Conservation (phyloP, 2,329 filamentous ascomycete genomes). For the Amauroascus verrucosus region DNA sequence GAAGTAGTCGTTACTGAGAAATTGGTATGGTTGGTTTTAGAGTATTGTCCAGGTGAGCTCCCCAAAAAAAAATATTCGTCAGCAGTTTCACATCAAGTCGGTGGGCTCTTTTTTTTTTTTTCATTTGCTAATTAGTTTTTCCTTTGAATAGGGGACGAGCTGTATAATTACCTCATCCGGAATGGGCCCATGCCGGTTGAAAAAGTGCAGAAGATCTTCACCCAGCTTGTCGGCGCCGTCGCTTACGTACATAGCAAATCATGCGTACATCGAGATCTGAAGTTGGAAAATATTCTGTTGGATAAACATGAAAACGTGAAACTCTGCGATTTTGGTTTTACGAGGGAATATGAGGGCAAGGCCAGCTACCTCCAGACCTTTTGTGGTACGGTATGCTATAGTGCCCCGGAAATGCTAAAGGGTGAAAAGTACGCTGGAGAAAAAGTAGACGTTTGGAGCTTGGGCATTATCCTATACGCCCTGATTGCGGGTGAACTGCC, state of each 20-base stretch:
- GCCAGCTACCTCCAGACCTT: constrained; percentile 93
- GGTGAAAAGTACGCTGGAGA: constrained; percentile 96
- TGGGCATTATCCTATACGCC: constrained; percentile 82
- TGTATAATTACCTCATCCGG: constrained; percentile 89
- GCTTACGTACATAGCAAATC: constrained; percentile 89
- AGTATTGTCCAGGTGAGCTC: constrained; percentile 77
- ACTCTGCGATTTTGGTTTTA: constrained; percentile 95
- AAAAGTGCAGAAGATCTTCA: constrained; percentile 92
- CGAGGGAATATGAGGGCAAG: constrained; percentile 90
- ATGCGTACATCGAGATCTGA: constrained; percentile 92
- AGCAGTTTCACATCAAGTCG: no score
- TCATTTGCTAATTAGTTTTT: no score
- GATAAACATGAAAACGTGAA: constrained; percentile 98
- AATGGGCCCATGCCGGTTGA: constrained; percentile 72
- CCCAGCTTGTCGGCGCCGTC: constrained; percentile 89
- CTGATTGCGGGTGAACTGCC: constrained; percentile 72
- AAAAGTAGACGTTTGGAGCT: constrained; percentile 98
- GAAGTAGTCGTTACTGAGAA: constrained; percentile 96
- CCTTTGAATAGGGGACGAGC: constrained; percentile 94
- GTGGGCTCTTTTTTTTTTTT: no score
- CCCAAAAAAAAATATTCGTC: not conserved
- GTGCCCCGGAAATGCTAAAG: constrained; percentile 95
- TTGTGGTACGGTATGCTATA: constrained; percentile 95
- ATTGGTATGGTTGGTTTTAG: constrained; percentile 89
- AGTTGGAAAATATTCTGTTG: constrained; percentile 90